Evolutionary conservation across 768 basidiomycete genomes (phyloP).

Genomic region (Multifurca ochricompacta): DNA sequence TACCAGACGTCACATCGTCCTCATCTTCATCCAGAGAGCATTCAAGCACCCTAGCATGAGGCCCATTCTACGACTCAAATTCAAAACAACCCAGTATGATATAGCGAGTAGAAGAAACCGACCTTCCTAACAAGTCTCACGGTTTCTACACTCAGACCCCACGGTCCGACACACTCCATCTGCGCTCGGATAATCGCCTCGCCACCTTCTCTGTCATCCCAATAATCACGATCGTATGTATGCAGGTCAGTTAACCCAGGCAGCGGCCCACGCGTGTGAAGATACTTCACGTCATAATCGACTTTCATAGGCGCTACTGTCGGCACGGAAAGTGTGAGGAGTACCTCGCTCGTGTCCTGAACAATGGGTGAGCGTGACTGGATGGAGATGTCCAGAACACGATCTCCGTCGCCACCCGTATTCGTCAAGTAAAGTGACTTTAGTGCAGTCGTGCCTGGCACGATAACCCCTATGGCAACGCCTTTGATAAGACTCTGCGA

Average conservation of each 20-base stretch:
- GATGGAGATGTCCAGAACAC: constrained; percentile 75
- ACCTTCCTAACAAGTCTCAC: constrained; percentile 46
- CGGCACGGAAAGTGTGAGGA: constrained; percentile 60
- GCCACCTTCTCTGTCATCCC: constrained; percentile 44
- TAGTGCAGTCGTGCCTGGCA: constrained; percentile 45
- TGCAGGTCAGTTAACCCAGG: constrained; percentile 45
- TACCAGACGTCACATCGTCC: constrained; percentile 40
- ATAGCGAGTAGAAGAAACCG: constrained; percentile 16
- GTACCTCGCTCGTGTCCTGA: constrained; percentile 44
- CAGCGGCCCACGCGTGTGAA: constrained; percentile 34
- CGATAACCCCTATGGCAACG: constrained; percentile 54
- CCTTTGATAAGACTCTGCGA: constrained; percentile 72
- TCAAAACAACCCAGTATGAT: constrained; percentile 1
- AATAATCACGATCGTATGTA: constrained; percentile 45
- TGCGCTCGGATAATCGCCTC: constrained; percentile 50
- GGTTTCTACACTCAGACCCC: constrained; percentile 43
- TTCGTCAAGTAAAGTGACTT: constrained; percentile 61
- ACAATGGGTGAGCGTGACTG: constrained; percentile 41
- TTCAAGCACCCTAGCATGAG: constrained; percentile 40
- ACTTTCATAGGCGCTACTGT: constrained; percentile 55
- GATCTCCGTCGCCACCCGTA: constrained; percentile 56
- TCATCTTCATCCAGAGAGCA: constrained; percentile 43
- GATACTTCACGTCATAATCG: constrained; percentile 48
- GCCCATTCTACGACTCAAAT: constrained; percentile 32
- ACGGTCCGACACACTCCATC: constrained; percentile 49